Conservation (phyloP, 106 monocot species). For the Chionographis japonica region DNA sequence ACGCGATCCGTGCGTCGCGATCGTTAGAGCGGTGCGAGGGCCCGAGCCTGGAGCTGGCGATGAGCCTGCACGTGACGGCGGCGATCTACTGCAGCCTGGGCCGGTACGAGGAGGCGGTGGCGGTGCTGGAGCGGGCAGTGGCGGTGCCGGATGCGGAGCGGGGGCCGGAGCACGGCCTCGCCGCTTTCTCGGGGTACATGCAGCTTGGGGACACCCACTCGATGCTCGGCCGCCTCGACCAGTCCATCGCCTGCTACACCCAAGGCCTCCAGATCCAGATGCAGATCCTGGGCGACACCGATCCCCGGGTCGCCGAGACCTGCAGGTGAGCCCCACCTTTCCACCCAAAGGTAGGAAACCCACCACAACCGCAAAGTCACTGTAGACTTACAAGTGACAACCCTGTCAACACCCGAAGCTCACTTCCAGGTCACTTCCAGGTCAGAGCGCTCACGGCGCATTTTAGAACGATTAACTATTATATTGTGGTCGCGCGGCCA, state of each 20-base stretch:
- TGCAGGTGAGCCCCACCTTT: not conserved
- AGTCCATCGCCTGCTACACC: constrained; percentile 28
- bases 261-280: constrained; percentile 33
- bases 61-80: constrained; percentile 47
- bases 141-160: constrained; percentile 24
- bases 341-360: no score
- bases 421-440: no score
- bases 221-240: constrained; percentile 39
- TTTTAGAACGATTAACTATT: no score
- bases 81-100: constrained; percentile 47
- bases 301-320: constrained; percentile 48
- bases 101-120: constrained; percentile 40
- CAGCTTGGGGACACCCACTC: constrained; percentile 43
- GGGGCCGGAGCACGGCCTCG: constrained; percentile 36
- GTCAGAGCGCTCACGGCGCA: no score
- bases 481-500: no score
- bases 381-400: no score
- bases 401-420: no score
- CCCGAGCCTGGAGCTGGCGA: constrained; percentile 24
- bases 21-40: constrained; percentile 29
- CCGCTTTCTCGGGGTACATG: constrained; percentile 45
- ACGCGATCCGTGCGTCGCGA: constrained; percentile 68
- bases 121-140: constrained; percentile 41
- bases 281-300: constrained; percentile 31
- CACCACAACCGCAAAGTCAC: no score